Evolutionary conservation across 1,284 basidiomycete species (phyloP).

Genomic region (Fomitopsis pinicola): DNA sequence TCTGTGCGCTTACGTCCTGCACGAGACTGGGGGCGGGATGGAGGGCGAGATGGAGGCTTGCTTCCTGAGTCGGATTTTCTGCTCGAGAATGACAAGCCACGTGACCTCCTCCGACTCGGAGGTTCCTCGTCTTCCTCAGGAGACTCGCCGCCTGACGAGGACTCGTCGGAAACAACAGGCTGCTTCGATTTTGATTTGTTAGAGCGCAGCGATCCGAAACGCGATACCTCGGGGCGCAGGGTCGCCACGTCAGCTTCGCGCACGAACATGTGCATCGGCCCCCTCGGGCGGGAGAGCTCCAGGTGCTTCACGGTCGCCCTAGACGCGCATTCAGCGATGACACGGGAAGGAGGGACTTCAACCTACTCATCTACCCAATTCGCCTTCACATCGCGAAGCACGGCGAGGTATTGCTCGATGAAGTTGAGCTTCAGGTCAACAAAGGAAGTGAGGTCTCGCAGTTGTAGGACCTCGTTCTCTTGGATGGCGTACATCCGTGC

Average conservation of each 20-base stretch:
- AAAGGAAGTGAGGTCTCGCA: conserved; percentile 63
- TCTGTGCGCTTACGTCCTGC: conserved; percentile 56
- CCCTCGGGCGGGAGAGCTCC: conserved; percentile 8
- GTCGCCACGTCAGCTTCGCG: conserved; percentile 7
- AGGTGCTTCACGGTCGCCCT: conserved; percentile 7
- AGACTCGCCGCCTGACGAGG: conserved; percentile 9
- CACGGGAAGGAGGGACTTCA: neutral
- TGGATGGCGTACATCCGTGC: conserved; percentile 73
- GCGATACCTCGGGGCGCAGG: conserved; percentile 6
- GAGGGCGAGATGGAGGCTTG: conserved; percentile 47
- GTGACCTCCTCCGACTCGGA: conserved; percentile 11
- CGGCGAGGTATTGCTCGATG: conserved; percentile 65
- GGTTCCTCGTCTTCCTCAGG: conserved; percentile 10
- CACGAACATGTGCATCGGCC: conserved; percentile 14
- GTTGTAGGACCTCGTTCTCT: conserved; percentile 68
- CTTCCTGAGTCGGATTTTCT: conserved; percentile 41
- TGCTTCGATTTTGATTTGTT: conserved; percentile 18
- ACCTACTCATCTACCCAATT: conserved; percentile 64
- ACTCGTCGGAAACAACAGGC: conserved; percentile 12
- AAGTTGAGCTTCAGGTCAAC: conserved; percentile 73
- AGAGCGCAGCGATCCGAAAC: conserved; percentile 17
- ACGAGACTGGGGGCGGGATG: conserved; percentile 52
- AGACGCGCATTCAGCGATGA: neutral
- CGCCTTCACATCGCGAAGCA: conserved; percentile 61
- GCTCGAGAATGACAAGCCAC: conserved; percentile 27